These are phyloP conservation scores for Amphibolis antarctica DNA, from an alignment of 106 monocot species.

Conservation along the genomic window DNA sequence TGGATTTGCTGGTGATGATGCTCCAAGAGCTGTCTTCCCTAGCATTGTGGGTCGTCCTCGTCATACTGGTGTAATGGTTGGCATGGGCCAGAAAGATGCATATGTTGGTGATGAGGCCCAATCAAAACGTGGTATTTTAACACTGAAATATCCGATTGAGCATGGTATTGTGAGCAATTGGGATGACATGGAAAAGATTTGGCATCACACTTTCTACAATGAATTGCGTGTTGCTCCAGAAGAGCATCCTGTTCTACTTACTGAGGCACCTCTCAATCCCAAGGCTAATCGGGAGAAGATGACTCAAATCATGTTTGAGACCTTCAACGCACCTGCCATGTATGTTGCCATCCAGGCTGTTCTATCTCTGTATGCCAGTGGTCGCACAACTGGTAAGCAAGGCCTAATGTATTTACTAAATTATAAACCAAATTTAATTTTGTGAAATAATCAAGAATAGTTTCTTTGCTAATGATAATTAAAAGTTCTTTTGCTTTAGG, in stretches of 20 bases:
- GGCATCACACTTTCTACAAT: conserved; percentile 21
- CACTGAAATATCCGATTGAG: conserved; percentile 18
- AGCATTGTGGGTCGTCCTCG: conserved; percentile 17
- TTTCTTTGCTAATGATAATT: too few relatives aligned
- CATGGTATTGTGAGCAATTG: conserved; percentile 21
- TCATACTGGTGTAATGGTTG: conserved; percentile 20
- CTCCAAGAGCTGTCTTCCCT: conserved; percentile 17
- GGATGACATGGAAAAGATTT: conserved; percentile 24
- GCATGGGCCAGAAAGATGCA: conserved; percentile 20
- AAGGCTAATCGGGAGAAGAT: conserved; percentile 21
- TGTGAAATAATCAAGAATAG: not conserved
- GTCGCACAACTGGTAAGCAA: conserved; percentile 14
- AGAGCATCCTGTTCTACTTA: conserved; percentile 17
- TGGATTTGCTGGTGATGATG: conserved; percentile 24
- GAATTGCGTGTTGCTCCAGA: conserved; percentile 16
- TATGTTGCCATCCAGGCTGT: conserved; percentile 21
- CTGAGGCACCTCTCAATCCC: conserved; percentile 18
- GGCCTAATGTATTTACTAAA: not conserved
- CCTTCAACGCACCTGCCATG: conserved; percentile 18
- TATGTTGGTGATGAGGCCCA: conserved; percentile 20
- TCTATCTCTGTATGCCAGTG: conserved; percentile 16
- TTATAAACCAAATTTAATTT: not conserved
- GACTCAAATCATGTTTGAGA: conserved; percentile 22
- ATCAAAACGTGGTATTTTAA: conserved; percentile 16
- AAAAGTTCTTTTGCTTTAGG: too few relatives aligned